Evolutionary conservation across 179 eudicot species (phyloP).

Genomic region (Beta lomatogona): DNA sequence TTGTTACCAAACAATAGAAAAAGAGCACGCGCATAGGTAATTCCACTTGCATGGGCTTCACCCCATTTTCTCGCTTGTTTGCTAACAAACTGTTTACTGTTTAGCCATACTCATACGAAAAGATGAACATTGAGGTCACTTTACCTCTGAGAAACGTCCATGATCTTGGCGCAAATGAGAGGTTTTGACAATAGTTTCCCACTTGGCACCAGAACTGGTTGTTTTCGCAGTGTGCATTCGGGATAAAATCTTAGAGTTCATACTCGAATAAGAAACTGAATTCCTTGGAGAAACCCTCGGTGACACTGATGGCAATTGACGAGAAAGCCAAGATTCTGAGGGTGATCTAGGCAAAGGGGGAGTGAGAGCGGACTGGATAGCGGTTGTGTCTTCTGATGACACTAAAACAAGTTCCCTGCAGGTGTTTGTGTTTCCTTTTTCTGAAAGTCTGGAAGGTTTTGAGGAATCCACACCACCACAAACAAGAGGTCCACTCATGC

Average conservation of each 20-base stretch:
- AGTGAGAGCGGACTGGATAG: conserved; percentile 43
- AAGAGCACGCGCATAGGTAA: no score
- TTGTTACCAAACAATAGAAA: no score
- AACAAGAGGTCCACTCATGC: conserved; percentile 35
- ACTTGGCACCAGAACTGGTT: conserved; percentile 46
- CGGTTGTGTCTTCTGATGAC: conserved; percentile 22
- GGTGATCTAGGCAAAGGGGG: conserved; percentile 97
- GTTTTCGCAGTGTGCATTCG: conserved; percentile 47
- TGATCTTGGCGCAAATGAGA: conserved; percentile 63
- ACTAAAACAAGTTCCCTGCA: conserved; percentile 34
- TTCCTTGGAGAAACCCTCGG: conserved; percentile 54
- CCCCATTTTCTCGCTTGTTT: no score
- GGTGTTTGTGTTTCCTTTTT: conserved; percentile 24
- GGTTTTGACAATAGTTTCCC: conserved; percentile 89
- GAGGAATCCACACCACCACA: conserved; percentile 14
- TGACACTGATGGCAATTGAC: conserved; percentile 58
- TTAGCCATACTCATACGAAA: no score
- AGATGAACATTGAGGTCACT: background rate
- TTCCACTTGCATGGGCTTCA: no score
- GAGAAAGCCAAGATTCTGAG: conserved; percentile 91
- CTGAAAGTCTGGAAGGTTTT: conserved; percentile 15
- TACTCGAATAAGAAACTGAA: conserved; percentile 46
- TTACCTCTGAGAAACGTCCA: conserved; percentile 78
- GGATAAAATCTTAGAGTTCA: conserved; percentile 33
- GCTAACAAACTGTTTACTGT: no score